These are phyloP conservation scores for Phytopythium ostracodes DNA, from an alignment of 352 stramenopile genomes.

Conservation along the genomic window DNA sequence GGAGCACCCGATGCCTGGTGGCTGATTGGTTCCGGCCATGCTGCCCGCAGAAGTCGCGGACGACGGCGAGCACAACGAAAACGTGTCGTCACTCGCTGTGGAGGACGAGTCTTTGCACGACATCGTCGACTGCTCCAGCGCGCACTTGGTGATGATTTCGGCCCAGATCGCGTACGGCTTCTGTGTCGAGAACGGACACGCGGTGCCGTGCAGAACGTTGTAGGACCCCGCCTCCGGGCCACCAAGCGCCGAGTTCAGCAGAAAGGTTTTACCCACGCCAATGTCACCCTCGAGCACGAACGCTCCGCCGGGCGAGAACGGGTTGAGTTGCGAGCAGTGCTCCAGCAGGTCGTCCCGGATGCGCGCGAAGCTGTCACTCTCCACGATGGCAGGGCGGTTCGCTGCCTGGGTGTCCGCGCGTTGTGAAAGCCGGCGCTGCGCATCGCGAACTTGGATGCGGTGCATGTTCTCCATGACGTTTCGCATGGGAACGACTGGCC, in stretches of 20 bases:
- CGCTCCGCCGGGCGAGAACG: slow-evolving; percentile 55
- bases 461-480: slow-evolving; percentile 88
- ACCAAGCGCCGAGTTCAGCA: slow-evolving; percentile 61
- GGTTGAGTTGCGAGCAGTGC: slow-evolving; percentile 63
- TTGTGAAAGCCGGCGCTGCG: slow-evolving; percentile 56
- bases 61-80: neutral
- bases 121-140: slow-evolving; percentile 21
- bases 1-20: neutral
- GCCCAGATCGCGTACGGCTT: slow-evolving; percentile 82
- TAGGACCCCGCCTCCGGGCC: slow-evolving; percentile 42
- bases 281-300: slow-evolving; percentile 84
- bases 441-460: slow-evolving; percentile 78
- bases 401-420: slow-evolving; percentile 46
- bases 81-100: neutral
- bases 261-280: slow-evolving; percentile 75
- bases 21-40: neutral
- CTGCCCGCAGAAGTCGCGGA: neutral
- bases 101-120: slow-evolving; percentile 1
- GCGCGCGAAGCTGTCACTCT: slow-evolving; percentile 56
- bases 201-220: slow-evolving; percentile 63
- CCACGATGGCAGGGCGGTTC: slow-evolving; percentile 41
- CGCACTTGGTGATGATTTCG: slow-evolving; percentile 69
- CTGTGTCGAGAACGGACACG: slow-evolving; percentile 66
- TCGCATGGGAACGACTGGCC: slow-evolving; percentile 40
- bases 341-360: slow-evolving; percentile 50